Percentiles rank a stretch among this genome's conserved stretches.
These are phyloP conservation scores for Fusarium irregulare DNA, from an alignment of 2,329 filamentous ascomycete genomes.

Conservation along the genomic window DNA sequence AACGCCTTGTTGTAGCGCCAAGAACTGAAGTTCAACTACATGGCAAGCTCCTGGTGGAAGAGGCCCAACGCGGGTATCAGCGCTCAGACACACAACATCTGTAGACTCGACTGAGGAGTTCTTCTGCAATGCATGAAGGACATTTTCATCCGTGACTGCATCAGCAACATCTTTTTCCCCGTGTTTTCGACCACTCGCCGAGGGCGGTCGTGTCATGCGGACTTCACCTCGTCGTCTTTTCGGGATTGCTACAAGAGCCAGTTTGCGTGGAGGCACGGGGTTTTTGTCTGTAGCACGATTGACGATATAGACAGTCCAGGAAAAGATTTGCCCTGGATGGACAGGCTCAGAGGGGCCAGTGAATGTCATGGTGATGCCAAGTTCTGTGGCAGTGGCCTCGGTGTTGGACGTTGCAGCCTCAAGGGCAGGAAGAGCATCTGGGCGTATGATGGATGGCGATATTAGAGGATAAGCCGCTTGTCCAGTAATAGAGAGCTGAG, in stretches of 20 bases:
- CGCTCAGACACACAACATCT: slow-evolving; percentile 79
- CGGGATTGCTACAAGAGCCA: slow-evolving; percentile 76
- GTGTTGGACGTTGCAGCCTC: slow-evolving; percentile 62
- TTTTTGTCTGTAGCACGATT: slow-evolving; percentile 69
- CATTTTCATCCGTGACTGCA: slow-evolving; percentile 77
- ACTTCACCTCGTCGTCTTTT: slow-evolving; percentile 70
- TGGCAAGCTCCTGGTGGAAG: slow-evolving; percentile 79
- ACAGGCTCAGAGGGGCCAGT: slow-evolving; percentile 68
- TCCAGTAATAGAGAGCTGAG: slow-evolving; percentile 70
- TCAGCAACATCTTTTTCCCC: slow-evolving; percentile 64
- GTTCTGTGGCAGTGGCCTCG: slow-evolving; percentile 65
- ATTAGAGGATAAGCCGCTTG: slow-evolving; percentile 66
- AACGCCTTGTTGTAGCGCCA: slow-evolving; percentile 74
- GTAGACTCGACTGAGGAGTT: slow-evolving; percentile 71
- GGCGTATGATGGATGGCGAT: slow-evolving; percentile 67
- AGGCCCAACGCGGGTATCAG: slow-evolving; percentile 79
- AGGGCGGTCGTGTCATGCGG: slow-evolving; percentile 64
- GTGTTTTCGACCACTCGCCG: slow-evolving; percentile 55
- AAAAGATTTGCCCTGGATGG: slow-evolving; percentile 73
- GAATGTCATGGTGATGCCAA: slow-evolving; percentile 82
- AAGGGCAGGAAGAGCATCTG: slow-evolving; percentile 69
- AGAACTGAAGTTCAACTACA: slow-evolving; percentile 77
- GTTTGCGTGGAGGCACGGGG: slow-evolving; percentile 67
- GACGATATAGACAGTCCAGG: slow-evolving; percentile 79
- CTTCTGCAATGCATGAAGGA: slow-evolving; percentile 77